Conservation (phyloP, 306 rosid genomes). For the Fragaria ananassa region DNA sequence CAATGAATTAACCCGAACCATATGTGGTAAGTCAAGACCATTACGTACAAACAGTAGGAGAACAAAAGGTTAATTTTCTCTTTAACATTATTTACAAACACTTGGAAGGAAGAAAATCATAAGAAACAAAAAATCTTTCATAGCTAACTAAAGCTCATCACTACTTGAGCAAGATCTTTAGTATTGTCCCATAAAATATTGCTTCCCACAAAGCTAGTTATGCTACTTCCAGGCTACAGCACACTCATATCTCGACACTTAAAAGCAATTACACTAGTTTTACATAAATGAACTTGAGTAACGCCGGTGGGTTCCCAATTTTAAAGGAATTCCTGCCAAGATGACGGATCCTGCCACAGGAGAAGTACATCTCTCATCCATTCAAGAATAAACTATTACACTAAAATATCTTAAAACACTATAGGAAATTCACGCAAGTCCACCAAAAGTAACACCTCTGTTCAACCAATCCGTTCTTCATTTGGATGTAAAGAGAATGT, state of each 20-base stretch:
- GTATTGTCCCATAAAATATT: neutral
- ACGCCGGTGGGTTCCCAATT: too few species aligned
- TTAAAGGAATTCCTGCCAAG: too few species aligned
- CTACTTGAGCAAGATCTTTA: neutral
- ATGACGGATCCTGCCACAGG: too few species aligned
- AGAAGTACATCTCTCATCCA: neutral
- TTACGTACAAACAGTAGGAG: neutral
- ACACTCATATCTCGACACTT: neutral
- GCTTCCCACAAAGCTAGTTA: neutral
- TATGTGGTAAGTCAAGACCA: neutral
- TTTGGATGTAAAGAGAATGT: neutral
- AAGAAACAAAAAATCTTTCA: slow-evolving; percentile 19
- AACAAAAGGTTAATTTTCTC: neutral
- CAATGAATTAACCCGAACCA: slow-evolving; percentile 17
- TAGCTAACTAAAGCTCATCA: slow-evolving; percentile 16
- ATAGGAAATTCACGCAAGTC: neutral
- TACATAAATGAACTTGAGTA: neutral
- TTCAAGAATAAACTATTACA: neutral
- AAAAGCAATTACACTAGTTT: neutral
- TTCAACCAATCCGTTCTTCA: neutral
- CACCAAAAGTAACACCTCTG: neutral
- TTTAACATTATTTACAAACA: slow-evolving; percentile 1
- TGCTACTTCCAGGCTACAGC: neutral
- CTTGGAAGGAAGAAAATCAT: slow-evolving; percentile 15
- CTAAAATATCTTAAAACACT: neutral